Conservation (phyloP, 116 monocot genomes). For the Thalassia testudinum region DNA sequence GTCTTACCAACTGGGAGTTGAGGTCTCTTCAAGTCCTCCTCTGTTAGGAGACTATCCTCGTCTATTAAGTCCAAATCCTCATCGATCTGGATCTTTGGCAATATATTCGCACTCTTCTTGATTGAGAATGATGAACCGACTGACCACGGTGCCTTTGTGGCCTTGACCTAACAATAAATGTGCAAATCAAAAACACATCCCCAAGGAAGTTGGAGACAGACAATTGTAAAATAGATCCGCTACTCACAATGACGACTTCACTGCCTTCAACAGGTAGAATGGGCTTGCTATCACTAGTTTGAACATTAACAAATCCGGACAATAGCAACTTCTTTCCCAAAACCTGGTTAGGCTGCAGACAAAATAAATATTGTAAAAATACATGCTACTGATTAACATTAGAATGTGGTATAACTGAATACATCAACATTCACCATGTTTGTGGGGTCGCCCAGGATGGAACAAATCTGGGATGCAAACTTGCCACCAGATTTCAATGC, state of each 20-base stretch:
- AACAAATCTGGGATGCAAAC: conserved; percentile 24
- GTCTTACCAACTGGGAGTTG: conserved; percentile 49
- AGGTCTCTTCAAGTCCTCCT: conserved; percentile 91
- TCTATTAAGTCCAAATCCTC: conserved; percentile 85
- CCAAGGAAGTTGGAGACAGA: too few relatives aligned
- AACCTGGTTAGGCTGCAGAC: background rate
- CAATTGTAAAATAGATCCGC: background rate
- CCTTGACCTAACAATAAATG: conserved; percentile 46
- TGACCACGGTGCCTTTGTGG: conserved; percentile 75
- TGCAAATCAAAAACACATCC: too few relatives aligned
- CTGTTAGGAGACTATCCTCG: conserved; percentile 80
- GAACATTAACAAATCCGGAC: conserved; percentile 33
- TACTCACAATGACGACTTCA: conserved; percentile 16
- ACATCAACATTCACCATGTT: conserved; percentile 20
- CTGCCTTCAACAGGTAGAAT: conserved; percentile 4
- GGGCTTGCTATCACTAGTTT: conserved; percentile 12
- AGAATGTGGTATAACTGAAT: background rate
- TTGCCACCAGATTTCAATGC: conserved; percentile 59
- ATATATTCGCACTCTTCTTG: conserved; percentile 28
- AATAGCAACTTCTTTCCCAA: conserved; percentile 25
- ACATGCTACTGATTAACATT: background rate
- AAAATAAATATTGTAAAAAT: background rate
- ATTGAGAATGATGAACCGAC: conserved; percentile 66
- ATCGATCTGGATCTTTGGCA: conserved; percentile 73
- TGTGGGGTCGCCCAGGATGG: conserved; percentile 4